Conservation (phyloP, 164 flowering plant species). For the Umbellularia californica region DNA sequence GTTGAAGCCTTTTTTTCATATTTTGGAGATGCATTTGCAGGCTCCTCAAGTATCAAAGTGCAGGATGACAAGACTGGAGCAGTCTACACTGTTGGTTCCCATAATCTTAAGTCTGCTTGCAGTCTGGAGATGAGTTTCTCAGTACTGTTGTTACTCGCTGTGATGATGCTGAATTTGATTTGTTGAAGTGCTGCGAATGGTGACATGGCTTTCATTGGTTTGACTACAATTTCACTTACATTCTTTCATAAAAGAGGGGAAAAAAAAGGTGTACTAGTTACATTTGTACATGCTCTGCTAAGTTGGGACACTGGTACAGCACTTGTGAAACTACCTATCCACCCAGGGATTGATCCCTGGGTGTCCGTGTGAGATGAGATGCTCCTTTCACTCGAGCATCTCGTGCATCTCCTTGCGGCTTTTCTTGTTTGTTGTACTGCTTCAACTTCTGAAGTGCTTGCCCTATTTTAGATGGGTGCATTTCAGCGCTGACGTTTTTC, state of each 20-base stretch:
- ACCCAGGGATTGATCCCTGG: too few relatives aligned
- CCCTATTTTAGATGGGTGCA: background rate
- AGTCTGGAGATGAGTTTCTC: slow-evolving; percentile 8
- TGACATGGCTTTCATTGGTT: slow-evolving; percentile 8
- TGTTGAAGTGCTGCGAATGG: slow-evolving; percentile 17
- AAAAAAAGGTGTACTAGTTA: background rate
- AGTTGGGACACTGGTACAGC: too few relatives aligned
- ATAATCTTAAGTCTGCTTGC: slow-evolving; percentile 20
- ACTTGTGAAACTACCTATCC: too few relatives aligned
- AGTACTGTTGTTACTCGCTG: slow-evolving; percentile 17
- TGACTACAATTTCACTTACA: slow-evolving; percentile 7
- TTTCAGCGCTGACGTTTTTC: too few relatives aligned
- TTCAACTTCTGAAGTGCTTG: background rate
- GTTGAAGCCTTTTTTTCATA: background rate
- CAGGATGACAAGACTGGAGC: slow-evolving; percentile 67
- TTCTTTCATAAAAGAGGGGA: slow-evolving; percentile 6
- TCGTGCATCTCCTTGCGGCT: too few relatives aligned
- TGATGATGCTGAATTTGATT: slow-evolving; percentile 16
- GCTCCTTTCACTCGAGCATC: too few relatives aligned
- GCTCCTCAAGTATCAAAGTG: slow-evolving; percentile 75
- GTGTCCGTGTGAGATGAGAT: too few relatives aligned
- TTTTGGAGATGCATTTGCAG: slow-evolving; percentile 2
- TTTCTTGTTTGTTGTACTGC: background rate
- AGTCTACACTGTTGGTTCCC: slow-evolving; percentile 39
- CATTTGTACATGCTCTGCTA: background rate